These are phyloP conservation scores for Gigaspora rosea DNA, from an alignment of 192 early-diverging fungal species.

Conservation along the genomic window DNA sequence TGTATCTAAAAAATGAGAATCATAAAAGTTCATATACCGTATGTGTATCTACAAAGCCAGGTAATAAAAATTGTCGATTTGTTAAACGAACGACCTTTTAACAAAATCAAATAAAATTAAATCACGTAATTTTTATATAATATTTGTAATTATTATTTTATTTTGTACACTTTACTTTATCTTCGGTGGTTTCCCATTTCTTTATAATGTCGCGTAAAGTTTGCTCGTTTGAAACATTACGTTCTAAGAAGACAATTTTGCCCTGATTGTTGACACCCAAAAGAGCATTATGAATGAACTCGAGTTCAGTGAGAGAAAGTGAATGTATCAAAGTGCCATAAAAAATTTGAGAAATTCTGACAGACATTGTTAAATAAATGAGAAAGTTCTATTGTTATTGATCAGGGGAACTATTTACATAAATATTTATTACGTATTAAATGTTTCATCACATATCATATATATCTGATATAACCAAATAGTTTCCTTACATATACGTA, in stretches of 20 bases:
- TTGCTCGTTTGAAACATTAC: conserved; percentile 45
- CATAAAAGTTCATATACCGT: too few species aligned
- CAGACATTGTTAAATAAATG: background rate
- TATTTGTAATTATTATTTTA: conserved; percentile 10
- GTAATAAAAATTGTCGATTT: conserved; percentile 75
- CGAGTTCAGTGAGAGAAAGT: conserved; percentile 60
- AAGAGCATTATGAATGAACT: conserved; percentile 64
- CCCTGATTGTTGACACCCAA: conserved; percentile 70
- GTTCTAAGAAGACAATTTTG: conserved; percentile 64
- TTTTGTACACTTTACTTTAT: conserved; percentile 39
- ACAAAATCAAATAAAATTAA: background rate
- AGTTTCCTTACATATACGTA: too few species aligned
- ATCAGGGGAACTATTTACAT: too few species aligned
- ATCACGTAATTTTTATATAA: conserved; percentile 15
- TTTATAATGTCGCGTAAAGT: conserved; percentile 34
- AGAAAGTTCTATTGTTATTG: background rate
- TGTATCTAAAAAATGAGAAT: too few species aligned
- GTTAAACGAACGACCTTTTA: conserved; percentile 46
- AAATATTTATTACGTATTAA: too few species aligned
- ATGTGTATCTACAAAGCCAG: conserved; percentile 93
- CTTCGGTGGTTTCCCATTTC: conserved; percentile 25
- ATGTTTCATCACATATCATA: too few species aligned
- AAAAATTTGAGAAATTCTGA: conserved; percentile 49
- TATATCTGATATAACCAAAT: too few species aligned
- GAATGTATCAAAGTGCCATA: conserved; percentile 72